These are phyloP conservation scores for Mycoemilia scoparia DNA, from an alignment of 192 early-diverging fungal species.

Conservation along the genomic window DNA sequence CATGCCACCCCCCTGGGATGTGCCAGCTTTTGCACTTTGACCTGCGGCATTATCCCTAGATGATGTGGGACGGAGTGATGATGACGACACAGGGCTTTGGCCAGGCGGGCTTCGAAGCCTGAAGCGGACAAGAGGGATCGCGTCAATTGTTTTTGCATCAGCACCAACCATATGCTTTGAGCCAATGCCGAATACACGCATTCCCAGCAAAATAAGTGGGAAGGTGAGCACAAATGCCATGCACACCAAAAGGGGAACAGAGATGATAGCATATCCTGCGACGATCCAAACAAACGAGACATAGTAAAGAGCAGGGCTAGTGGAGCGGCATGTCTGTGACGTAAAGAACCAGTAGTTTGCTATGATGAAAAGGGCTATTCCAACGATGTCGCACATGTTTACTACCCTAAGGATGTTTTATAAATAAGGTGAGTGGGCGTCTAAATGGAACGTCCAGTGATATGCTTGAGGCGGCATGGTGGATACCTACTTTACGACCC, in stretches of 20 bases:
- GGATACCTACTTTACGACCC: too few species aligned
- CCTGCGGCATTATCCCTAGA: neutral
- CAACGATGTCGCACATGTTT: constrained; percentile 36
- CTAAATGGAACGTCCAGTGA: too few species aligned
- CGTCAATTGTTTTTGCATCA: constrained; percentile 41
- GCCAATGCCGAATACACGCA: constrained; percentile 33
- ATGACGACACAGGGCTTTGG: constrained; percentile 7
- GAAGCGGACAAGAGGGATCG: constrained; percentile 47
- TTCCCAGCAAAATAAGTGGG: constrained; percentile 39
- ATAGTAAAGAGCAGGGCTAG: constrained; percentile 41
- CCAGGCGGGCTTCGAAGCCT: constrained; percentile 4
- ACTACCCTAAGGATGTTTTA: too few species aligned
- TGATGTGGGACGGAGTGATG: constrained; percentile 15
- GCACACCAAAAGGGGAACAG: constrained; percentile 38
- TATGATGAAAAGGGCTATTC: constrained; percentile 43
- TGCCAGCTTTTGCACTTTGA: neutral
- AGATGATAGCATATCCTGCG: constrained; percentile 46
- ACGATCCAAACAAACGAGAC: constrained; percentile 41
- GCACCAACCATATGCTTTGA: constrained; percentile 45
- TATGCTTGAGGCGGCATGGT: too few species aligned
- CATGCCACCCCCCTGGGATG: neutral
- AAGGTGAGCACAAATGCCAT: constrained; percentile 44
- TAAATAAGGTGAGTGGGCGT: too few species aligned
- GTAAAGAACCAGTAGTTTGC: constrained; percentile 55
- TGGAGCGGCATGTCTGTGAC: constrained; percentile 14